Evolutionary conservation across 2,329 filamentous ascomycete species (phyloP).

Genomic region (Chaetomiaceae sp.): DNA sequence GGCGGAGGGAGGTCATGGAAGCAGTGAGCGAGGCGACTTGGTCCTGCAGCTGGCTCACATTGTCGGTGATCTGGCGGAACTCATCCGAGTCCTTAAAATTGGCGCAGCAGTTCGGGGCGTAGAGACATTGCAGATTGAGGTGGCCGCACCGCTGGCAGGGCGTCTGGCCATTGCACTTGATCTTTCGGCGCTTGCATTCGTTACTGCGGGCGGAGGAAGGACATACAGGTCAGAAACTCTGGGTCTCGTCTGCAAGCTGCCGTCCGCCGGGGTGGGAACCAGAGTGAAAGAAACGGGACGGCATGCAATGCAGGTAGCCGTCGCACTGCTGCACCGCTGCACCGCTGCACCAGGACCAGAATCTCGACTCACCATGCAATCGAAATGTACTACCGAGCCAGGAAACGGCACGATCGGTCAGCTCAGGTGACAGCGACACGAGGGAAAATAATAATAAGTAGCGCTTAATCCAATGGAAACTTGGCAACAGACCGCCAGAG

Average conservation of each 20-base stretch:
- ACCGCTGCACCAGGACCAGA: background rate
- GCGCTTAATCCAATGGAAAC: background rate
- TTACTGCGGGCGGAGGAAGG: constrained; percentile 43
- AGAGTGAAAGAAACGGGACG: background rate
- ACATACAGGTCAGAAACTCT: constrained; percentile 8
- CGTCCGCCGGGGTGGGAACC: background rate
- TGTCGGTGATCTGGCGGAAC: constrained; percentile 73
- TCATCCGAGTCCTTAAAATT: constrained; percentile 92
- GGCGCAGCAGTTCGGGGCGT: constrained; percentile 61
- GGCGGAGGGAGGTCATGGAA: constrained; percentile 64
- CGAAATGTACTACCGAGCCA: constrained; percentile 48
- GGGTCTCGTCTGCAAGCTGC: background rate
- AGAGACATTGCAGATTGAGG: constrained; percentile 61
- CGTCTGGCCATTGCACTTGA: constrained; percentile 68
- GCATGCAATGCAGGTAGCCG: constrained; percentile 1
- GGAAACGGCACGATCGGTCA: background rate
- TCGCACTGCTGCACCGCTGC: no score
- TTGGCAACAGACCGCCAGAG: background rate
- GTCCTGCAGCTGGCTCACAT: constrained; percentile 72
- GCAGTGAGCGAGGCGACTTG: constrained; percentile 76
- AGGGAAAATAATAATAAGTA: background rate
- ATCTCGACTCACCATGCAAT: constrained; percentile 58
- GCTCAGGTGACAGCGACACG: background rate
- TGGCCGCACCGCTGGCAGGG: constrained; percentile 65
- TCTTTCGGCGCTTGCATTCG: constrained; percentile 70